These are phyloP conservation scores for Aspergillus glaucus DNA, from an alignment of 2,329 filamentous ascomycete genomes.

Conservation along the genomic window DNA sequence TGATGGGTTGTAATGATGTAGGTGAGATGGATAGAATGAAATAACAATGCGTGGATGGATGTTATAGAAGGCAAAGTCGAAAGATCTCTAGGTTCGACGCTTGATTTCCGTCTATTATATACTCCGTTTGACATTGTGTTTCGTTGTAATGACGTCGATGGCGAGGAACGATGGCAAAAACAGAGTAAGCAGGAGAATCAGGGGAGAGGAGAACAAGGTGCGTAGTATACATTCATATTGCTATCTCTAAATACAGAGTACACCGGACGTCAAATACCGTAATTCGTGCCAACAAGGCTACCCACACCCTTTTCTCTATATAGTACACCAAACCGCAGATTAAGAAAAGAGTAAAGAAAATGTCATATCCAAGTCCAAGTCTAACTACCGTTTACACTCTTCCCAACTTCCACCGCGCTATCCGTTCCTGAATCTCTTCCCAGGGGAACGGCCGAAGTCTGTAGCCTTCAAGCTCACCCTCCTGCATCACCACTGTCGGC, in stretches of 20 bases:
- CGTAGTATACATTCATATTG: not conserved
- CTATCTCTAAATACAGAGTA: no score
- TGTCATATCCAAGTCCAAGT: not conserved
- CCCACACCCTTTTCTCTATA: not conserved
- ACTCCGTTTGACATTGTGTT: not conserved
- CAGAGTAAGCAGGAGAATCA: no score
- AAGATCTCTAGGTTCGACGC: no score
- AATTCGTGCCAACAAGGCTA: no score
- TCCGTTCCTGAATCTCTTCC: slow-evolving; percentile 84
- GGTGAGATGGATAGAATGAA: no score
- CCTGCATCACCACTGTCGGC: slow-evolving; percentile 90
- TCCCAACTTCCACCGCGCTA: slow-evolving; percentile 77
- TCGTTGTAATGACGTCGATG: not conserved
- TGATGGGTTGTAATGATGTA: no score
- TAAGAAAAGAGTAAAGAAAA: not conserved
- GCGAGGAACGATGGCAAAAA: not conserved
- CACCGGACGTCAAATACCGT: no score
- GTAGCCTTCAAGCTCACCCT: slow-evolving; percentile 69
- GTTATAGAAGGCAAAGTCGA: no score
- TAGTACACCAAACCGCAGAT: not conserved
- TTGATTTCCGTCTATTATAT: no score
- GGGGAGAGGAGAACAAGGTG: not conserved
- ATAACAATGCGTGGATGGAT: no score
- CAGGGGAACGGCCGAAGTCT: slow-evolving; percentile 66
- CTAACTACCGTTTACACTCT: slow-evolving; percentile 39